Evolutionary conservation across 2,329 filamentous ascomycete genomes (phyloP).

Genomic region (Passalora sequoiae): DNA sequence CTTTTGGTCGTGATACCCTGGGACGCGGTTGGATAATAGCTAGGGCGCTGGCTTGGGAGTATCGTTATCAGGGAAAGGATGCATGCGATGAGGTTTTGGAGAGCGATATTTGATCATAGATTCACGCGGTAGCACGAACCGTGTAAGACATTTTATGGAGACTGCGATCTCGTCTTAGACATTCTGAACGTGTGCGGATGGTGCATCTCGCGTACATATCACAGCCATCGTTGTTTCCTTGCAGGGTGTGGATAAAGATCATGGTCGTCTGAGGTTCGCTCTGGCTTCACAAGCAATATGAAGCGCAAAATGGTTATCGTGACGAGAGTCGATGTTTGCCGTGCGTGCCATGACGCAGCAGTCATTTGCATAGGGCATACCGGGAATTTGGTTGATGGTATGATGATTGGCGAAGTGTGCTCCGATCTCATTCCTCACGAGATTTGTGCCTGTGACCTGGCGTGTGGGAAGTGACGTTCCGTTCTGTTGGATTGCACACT

Average conservation of each 20-base stretch:
- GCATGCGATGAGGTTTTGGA: background rate
- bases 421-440: slow-evolving; percentile 2
- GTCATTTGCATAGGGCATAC: background rate
- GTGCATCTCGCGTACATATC: too few species aligned
- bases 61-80: background rate
- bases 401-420: background rate
- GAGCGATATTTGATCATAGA: background rate
- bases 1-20: background rate
- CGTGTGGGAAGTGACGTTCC: too few species aligned
- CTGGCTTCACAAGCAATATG: background rate
- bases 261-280: too few species aligned
- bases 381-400: background rate
- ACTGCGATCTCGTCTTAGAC: too few species aligned
- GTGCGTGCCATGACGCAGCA: background rate
- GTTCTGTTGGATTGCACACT: too few species aligned
- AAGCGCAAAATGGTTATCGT: background rate
- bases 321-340: background rate
- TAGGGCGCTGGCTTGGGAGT: background rate
- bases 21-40: background rate
- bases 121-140: background rate
- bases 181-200: too few species aligned
- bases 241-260: too few species aligned
- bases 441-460: too few species aligned
- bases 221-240: too few species aligned
- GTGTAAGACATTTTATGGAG: too few species aligned